These are phyloP conservation scores for Starmerella bombi DNA, from an alignment of 805 yeast species.

Conservation along the genomic window DNA sequence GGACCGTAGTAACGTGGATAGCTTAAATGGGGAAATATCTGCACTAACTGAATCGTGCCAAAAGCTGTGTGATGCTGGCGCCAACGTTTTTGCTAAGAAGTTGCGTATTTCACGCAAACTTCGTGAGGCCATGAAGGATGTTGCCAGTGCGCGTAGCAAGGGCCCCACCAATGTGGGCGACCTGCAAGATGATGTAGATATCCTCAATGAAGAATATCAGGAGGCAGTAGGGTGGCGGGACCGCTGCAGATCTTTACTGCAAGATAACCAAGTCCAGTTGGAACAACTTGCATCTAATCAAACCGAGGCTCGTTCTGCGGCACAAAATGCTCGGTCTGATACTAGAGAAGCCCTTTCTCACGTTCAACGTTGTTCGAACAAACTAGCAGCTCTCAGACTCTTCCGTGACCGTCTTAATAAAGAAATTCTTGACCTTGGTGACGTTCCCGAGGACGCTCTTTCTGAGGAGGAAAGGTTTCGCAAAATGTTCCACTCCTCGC, in stretches of 20 bases:
- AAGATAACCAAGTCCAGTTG: too few species aligned
- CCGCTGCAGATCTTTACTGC: too few species aligned
- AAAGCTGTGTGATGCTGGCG: neutral
- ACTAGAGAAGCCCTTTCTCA: neutral
- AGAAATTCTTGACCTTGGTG: neutral
- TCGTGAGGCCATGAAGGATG: too few species aligned
- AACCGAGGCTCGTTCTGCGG: too few species aligned
- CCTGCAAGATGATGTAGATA: neutral
- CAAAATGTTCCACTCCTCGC: neutral
- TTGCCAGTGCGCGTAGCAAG: neutral
- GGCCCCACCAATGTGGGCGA: neutral
- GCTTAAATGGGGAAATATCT: neutral
- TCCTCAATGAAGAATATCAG: too few species aligned
- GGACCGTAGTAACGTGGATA: constrained; percentile 2
- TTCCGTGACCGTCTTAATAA: neutral
- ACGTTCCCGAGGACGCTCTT: constrained; percentile 6
- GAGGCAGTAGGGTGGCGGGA: too few species aligned
- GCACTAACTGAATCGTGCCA: neutral
- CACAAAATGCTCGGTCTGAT: neutral
- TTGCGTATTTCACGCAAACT: too few species aligned
- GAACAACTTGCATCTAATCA: too few species aligned
- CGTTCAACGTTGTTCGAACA: neutral
- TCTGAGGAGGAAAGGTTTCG: constrained; percentile 33
- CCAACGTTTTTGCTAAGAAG: too few species aligned
- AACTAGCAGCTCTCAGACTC: neutral